Evolutionary conservation across 352 stramenopile genomes (phyloP).

Genomic region (Phytophthora podocarpi): DNA sequence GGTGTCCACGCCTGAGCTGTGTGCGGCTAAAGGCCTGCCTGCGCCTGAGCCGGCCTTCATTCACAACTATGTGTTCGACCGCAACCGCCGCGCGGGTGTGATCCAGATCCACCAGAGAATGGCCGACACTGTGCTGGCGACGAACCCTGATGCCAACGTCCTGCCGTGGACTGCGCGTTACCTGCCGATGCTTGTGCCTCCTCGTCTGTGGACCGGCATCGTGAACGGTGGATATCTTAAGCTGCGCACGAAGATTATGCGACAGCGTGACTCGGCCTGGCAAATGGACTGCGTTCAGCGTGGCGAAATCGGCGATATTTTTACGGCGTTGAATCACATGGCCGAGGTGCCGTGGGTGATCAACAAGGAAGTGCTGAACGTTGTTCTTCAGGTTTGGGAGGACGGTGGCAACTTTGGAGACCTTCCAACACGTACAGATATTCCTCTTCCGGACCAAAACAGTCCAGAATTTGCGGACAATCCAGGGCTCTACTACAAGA

Average conservation of each 20-base stretch:
- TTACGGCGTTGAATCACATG: slow-evolving; percentile 93
- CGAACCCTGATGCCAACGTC: slow-evolving; percentile 59
- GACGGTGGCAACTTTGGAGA: slow-evolving; percentile 92
- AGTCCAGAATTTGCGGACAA: slow-evolving; percentile 70
- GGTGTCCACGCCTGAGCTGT: slow-evolving; percentile 39
- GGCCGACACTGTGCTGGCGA: slow-evolving; percentile 55
- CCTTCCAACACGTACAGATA: slow-evolving; percentile 83
- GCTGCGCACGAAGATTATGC: slow-evolving; percentile 94
- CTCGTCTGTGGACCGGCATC: slow-evolving; percentile 89
- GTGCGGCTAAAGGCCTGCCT: slow-evolving; percentile 31
- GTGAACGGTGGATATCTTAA: slow-evolving; percentile 94
- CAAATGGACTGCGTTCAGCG: slow-evolving; percentile 90
- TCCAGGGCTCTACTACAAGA: slow-evolving; percentile 71
- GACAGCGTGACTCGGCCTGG: slow-evolving; percentile 79
- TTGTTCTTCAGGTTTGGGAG: slow-evolving; percentile 93
- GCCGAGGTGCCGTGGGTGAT: slow-evolving; percentile 95
- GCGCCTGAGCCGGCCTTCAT: slow-evolving; percentile 59
- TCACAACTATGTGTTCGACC: slow-evolving; percentile 82
- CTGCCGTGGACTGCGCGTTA: slow-evolving; percentile 87
- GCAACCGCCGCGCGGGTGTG: slow-evolving; percentile 78
- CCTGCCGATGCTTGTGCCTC: slow-evolving; percentile 97
- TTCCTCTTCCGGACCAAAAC: slow-evolving; percentile 62
- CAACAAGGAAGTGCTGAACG: slow-evolving; percentile 93
- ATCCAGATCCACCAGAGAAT: slow-evolving; percentile 77
- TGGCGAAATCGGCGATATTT: slow-evolving; percentile 85